Evolutionary conservation across 176 grass and related monocot species (phyloP).

Genomic region (Musa troglodytarum): DNA sequence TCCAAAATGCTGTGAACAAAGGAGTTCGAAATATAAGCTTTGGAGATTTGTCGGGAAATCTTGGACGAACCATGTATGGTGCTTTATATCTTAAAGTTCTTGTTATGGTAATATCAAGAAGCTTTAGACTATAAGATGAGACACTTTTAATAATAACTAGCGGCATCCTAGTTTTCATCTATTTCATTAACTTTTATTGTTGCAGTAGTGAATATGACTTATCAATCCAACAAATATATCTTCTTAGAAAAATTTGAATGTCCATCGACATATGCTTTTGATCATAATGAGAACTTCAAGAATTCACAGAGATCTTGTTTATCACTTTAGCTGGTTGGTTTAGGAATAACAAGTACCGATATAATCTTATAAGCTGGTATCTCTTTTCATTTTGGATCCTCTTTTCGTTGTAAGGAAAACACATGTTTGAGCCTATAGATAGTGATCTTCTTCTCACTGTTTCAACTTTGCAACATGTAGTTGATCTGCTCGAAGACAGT

Average conservation of each 20-base stretch:
- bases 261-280: background rate
- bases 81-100: conserved; percentile 18
- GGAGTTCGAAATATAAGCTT: conserved; percentile 96
- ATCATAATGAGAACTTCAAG: background rate
- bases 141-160: no score
- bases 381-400: background rate
- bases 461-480: background rate
- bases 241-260: no score
- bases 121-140: no score
- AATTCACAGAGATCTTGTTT: background rate
- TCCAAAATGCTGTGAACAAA: conserved; percentile 94
- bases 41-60: conserved; percentile 91
- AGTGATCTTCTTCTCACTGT: background rate
- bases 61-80: conserved; percentile 83
- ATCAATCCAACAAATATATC: no score
- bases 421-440: background rate
- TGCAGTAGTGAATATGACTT: no score
- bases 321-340: background rate
- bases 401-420: background rate
- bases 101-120: background rate
- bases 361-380: background rate
- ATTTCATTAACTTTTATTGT: no score
- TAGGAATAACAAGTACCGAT: background rate
- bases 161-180: no score
- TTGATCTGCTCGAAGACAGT: no score